Evolutionary conservation across 1,139 yeast genomes (phyloP).

Genomic region (Yamadazyma taylorii): DNA sequence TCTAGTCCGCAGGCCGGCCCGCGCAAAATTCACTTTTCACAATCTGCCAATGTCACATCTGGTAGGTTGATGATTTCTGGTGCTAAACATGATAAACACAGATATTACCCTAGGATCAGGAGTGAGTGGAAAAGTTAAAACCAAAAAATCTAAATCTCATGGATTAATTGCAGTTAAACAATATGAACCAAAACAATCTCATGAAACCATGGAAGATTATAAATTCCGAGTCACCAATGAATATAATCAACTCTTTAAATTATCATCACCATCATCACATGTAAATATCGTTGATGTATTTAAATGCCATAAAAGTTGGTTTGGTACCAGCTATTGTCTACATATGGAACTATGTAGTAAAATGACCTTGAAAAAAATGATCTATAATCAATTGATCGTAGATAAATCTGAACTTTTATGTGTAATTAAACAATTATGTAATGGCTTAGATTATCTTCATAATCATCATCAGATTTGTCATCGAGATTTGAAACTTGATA

Average conservation of each 20-base stretch:
- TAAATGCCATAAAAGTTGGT: slow-evolving; percentile 23
- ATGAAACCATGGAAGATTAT: slow-evolving; percentile 40
- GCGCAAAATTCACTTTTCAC: too few species aligned
- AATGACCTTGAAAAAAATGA: slow-evolving; percentile 19
- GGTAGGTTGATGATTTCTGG: too few species aligned
- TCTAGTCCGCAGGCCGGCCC: too few species aligned
- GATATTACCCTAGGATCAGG: background rate
- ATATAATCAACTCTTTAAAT: slow-evolving; percentile 25
- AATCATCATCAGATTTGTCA: slow-evolving; percentile 29
- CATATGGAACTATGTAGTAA: slow-evolving; percentile 36
- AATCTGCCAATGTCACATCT: background rate
- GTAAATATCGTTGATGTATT: slow-evolving; percentile 34
- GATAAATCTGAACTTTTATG: slow-evolving; percentile 19
- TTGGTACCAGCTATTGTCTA: slow-evolving; percentile 22
- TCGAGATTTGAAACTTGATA: slow-evolving; percentile 44
- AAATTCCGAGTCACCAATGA: slow-evolving; percentile 37
- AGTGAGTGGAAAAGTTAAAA: background rate
- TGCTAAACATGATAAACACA: too few species aligned
- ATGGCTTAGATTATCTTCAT: slow-evolving; percentile 37
- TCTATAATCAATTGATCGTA: background rate
- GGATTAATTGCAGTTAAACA: background rate
- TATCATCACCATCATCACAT: slow-evolving; percentile 31
- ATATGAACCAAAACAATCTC: slow-evolving; percentile 4
- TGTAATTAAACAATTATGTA: slow-evolving; percentile 34
- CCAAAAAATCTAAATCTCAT: background rate